Evolutionary conservation across 352 stramenopile species (phyloP), one percentile per base, ranked within the genome.

Genomic region (Globisporangium yorkense): DNA sequence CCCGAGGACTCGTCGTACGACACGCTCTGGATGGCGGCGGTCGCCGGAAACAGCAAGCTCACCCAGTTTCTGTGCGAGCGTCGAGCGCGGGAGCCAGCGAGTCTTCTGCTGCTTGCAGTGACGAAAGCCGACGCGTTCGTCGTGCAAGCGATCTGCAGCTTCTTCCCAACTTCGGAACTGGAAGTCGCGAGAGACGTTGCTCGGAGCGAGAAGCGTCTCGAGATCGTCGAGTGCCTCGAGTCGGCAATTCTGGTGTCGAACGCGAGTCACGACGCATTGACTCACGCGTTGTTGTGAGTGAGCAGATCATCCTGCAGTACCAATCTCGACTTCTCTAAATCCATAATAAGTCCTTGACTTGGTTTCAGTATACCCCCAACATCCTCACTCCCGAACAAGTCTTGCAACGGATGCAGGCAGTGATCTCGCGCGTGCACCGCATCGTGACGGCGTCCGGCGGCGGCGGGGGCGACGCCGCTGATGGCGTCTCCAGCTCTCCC

Each of bases 391-490:
- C 9, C 7, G 5, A 40, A 40, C 35, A 40, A 3, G 35, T 7
- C 31, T 35, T 35, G 3, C 35, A 40, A 15, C 35, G 10, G 7
- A 89, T 90, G 80, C 80, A 90, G 64, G 74, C 75, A 29, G 68
- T 88, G 45, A 80, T 90, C 49, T 87, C 77, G 59, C 77, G 77
- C 66, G 77, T 88, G 60, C 77, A 88, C 62, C 72, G 75, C 56
- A 87, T 87, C 62, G 78, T 87, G 40, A 77, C 77, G 59, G 62
- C 72, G 3, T 29, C 46, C 9, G 69, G 59, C 41, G 50, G 53
- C 45, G 55, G 51, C 20, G 51, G 21, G n/a, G 18, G 33, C 27
- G 33, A 29, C n/a, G 31, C 15, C 48, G 40, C 50, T 54, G n/a
- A n/a, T n/a, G n/a, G n/a, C n/a, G n/a, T n/a, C n/a, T 16, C 39